A percentile compares a stretch with the other conserved stretches of the same genome.
These are phyloP conservation scores for Tylopilus cervinicoccineus DNA, from an alignment of 768 basidiomycete species.

Conservation along the genomic window DNA sequence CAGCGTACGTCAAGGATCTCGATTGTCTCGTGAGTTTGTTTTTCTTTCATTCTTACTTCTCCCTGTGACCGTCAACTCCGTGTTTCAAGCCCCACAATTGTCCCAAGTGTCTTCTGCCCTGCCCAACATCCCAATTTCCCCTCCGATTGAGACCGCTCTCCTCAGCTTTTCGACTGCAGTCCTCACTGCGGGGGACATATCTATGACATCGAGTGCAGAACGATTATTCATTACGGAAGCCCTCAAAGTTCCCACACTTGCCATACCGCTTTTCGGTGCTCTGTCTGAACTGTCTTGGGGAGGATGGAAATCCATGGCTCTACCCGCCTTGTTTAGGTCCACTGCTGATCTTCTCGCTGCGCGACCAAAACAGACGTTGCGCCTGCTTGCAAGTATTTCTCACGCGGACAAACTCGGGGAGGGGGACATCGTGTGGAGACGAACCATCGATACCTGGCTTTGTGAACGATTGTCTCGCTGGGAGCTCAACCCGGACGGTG, in stretches of 20 bases:
- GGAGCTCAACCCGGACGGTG: conserved; percentile 37
- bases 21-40: conserved; percentile 51
- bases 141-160: conserved; percentile 28
- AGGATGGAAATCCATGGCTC: conserved; percentile 69
- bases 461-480: conserved; percentile 40
- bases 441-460: conserved; percentile 49
- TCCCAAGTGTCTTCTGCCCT: conserved; percentile 33
- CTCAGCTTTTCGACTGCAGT: conserved; percentile 33
- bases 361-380: conserved; percentile 41
- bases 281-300: conserved; percentile 68
- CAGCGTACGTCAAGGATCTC: conserved; percentile 68
- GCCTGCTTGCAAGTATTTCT: conserved; percentile 48
- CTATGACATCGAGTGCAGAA: conserved; percentile 35
- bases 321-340: conserved; percentile 54
- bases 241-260: conserved; percentile 36
- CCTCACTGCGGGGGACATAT: conserved; percentile 41
- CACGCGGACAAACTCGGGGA: conserved; percentile 49
- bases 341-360: conserved; percentile 43
- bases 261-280: conserved; percentile 51
- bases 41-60: not conserved
- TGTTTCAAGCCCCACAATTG: conserved; percentile 34
- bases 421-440: conserved; percentile 57
- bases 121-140: conserved; percentile 23
- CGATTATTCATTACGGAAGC: conserved; percentile 42
- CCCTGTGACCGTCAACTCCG: not conserved